Base-by-base conservation (phyloP, 495 filamentous ascomycete genomes). In the Penicillium taxi region DNA sequence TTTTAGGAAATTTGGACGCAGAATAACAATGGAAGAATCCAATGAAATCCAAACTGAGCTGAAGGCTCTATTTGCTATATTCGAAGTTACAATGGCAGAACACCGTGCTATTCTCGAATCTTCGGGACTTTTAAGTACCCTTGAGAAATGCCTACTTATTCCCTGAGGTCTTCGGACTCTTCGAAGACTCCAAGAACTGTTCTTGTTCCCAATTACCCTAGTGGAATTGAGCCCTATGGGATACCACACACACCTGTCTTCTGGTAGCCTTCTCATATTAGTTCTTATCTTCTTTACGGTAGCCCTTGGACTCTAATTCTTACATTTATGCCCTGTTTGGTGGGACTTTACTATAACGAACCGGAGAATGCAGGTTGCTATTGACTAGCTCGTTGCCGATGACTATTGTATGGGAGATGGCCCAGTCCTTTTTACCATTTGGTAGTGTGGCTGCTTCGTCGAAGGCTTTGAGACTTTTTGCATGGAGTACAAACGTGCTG, bases 321-420 rank as follows among this genome's bases (percentile, higher is more conserved):
- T n/a, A n/a, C n/a, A n/a, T n/a, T n/a, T n/a, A n/a, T n/a, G n/a
- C n/a, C n/a, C n/a, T n/a, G n/a, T n/a, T n/a, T n/a, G n/a, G n/a
- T n/a, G n/a, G n/a, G n/a, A n/a, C n/a, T n/a, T n/a, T n/a, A n/a
- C n/a, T n/a, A n/a, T n/a, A n/a, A n/a, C n/a, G n/a, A n/a, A n/a
- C n/a, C n/a, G n/a, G n/a, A n/a, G n/a, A n/a, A n/a, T n/a, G n/a
- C n/a, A n/a, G 52, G 12, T 76, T 74, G 28, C 63, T 66, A 49
- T 86, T 83, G 48, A 93, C 77, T 22, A 82, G 61, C 46, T 94
- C 88, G 55, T 94, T 94, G 41, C 86, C 88, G 9, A 95, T 65
- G 31, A 70, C 68, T 37, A 95, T 67, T 2, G 82, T 81, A 50
- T 84, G 72, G 45, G 91, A 68, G 14, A 59, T 44, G 8, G 64